Evolutionary conservation across 2,329 filamentous ascomycete genomes (phyloP), one percentile per base, ranked within the genome.

Genomic region (Lanzia echinophila): DNA sequence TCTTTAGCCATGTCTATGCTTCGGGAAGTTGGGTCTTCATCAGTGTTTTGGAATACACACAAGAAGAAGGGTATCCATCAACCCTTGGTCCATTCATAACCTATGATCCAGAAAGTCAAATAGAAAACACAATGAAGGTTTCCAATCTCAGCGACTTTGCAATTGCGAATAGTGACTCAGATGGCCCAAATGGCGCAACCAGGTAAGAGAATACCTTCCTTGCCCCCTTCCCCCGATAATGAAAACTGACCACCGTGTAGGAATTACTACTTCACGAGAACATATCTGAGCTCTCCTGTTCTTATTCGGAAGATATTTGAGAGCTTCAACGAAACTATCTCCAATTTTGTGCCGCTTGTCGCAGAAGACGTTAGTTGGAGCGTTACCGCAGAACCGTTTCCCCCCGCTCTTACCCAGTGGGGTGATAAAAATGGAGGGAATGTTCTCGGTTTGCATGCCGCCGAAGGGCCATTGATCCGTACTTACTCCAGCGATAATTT

Each of bases 311-410:
- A 47, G 28, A 54, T 54, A 8, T 54, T 48, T 44, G 44, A 54
- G 15, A 13, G 7, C 13, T n/a, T 43, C 6, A 54, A 54, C 22
- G 36, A 34, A 43, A 54, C 51, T 19, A 19, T 42, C 6, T 42
- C 39, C 11, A 7, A 20, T 4, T 15, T n/a, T 24, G n/a, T 54
- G 43, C 24, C 32, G 34, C 28, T 54, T 43, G 22, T 54, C 13
- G 32, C 38, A 2, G 34, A 22, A 8, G 44, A 38, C 11, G 32
- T 44, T 5, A 41, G 41, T 19, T 54, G 51, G 51, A 48, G 45
- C 22, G 36, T 56, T 44, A 44, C 48, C n/a, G 51, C 51, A 22
- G 54, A 56, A 28, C 54, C 54, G 24, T 24, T 56, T 8, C 54
- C 54, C 7, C 36, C 42, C 7, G 44, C 48, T 11, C 47, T 56